Evolutionary conservation across 345 rosid genomes (phyloP), one percentile per base, ranked within the genome.

Genomic region (Euphorbia tirucalli): DNA sequence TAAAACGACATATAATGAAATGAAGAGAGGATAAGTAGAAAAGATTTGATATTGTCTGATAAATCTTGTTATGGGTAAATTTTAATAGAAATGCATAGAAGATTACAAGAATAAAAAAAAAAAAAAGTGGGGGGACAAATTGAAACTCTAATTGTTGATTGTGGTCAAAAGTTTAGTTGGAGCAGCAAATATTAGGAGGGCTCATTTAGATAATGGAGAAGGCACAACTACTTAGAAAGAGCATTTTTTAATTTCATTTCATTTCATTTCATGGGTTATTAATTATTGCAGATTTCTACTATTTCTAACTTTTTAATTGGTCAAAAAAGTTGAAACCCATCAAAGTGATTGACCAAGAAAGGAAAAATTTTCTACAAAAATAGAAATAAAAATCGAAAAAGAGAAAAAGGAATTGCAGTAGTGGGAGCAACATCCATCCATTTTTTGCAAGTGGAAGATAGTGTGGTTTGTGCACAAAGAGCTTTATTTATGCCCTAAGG

Each of bases 291-390:
- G 27, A 57, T 75, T 55, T 43, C 44, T 10, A 61, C 67, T 48
- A 15, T 71, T 76, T 61, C 0, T 31, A 7, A 54, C 30, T 46
- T 19, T 55, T 72, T 39, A 39, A 27, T 44, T 66, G 58, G 81
- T 76, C 80, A 71, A 80, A 78, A 83, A 75, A 19, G 76, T 39
- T 46, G 19, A 69, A 50, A 43, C 37, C 65, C 81, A 78, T 75
- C 69, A 71, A 44, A 76, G 24, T 49, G 67, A 73, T 69, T 76
- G 81, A 69, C 71, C 73, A 57, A 11, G n/a, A 56, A 28, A 71
- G 32, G 48, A 32, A 60, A 60, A 19, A 0, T 11, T 32, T 21
- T 44, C 55, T 13, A 21, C 28, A 37, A 58, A n/a, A 58, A 35
- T n/a, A n/a, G n/a, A 16, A 43, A 22, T 18, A 21, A 37, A 27